A percentile compares a stretch with the other conserved stretches of the same genome.
Conservation (phyloP, 768 basidiomycete genomes). For the Mycena polygramma region DNA sequence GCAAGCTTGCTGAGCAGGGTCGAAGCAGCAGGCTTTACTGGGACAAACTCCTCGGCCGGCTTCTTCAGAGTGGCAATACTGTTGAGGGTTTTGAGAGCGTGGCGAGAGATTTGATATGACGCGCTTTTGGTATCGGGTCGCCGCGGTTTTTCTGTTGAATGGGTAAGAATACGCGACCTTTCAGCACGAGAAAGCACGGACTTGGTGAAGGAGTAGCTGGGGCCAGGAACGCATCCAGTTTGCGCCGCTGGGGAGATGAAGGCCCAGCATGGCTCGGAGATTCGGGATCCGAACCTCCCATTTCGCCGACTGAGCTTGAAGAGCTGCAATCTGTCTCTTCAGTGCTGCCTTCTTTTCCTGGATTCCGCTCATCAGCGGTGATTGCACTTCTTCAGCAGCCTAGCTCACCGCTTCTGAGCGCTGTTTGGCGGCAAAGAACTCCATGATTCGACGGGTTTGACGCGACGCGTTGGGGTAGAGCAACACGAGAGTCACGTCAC, state of each 20-base stretch:
- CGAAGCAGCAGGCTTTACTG: conserved; percentile 60
- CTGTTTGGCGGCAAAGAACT: conserved; percentile 49
- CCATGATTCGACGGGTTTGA: conserved; percentile 45
- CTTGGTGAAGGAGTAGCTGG: conserved; percentile 80
- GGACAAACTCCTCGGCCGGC: conserved; percentile 17
- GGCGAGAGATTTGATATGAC: conserved; percentile 20
- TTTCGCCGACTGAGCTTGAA: conserved; percentile 57
- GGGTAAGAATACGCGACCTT: conserved; percentile 47
- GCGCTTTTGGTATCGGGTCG: conserved; percentile 24
- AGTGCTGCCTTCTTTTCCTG: conserved; percentile 52
- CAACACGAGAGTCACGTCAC: no score
- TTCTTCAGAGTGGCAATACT: conserved; percentile 15
- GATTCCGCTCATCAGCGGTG: no score
- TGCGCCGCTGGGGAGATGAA: conserved; percentile 56
- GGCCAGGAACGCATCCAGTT: conserved; percentile 51
- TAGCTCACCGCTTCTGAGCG: conserved; percentile 47
- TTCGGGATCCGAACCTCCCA: conserved; percentile 39
- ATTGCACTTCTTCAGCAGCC: no score
- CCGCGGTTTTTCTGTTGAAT: conserved; percentile 32
- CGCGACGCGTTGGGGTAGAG: conserved; percentile 17
- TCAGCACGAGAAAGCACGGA: conserved; percentile 48
- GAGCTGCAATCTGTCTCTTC: conserved; percentile 54
- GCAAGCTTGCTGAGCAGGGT: conserved; percentile 35
- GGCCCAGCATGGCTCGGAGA: conserved; percentile 30
- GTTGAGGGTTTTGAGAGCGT: conserved; percentile 24